Conservation (phyloP, 495 filamentous ascomycete genomes). For the Aspergillus sclerotiicarbonarius region DNA sequence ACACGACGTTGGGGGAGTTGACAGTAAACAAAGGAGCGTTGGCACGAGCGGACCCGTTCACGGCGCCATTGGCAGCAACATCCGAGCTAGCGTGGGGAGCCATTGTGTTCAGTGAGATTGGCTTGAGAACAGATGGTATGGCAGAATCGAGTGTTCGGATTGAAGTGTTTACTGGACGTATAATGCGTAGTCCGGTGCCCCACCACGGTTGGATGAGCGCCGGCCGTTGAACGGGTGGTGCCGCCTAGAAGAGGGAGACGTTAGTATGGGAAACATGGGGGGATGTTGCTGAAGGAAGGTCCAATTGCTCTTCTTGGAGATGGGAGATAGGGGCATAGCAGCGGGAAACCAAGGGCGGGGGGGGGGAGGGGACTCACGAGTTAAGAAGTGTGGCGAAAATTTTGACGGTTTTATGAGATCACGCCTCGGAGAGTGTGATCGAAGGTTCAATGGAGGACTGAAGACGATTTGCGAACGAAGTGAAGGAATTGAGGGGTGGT, state of each 20-base stretch:
- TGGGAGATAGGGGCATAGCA: background rate
- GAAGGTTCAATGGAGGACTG: conserved; percentile 15
- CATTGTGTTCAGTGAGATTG: conserved; percentile 55
- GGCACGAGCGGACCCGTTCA: conserved; percentile 65
- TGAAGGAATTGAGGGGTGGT: conserved; percentile 11
- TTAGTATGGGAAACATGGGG: conserved; percentile 14
- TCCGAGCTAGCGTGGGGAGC: conserved; percentile 85
- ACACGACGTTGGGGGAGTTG: conserved; percentile 86
- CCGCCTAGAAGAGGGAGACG: conserved; percentile 52
- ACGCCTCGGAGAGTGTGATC: conserved; percentile 45
- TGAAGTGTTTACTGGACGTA: conserved; percentile 53
- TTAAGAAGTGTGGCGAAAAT: conserved; percentile 53
- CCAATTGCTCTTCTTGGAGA: conserved; percentile 7
- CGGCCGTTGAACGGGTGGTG: conserved; percentile 98
- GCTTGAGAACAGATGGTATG: conserved; percentile 20
- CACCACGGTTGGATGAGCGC: conserved; percentile 85
- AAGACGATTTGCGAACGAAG: background rate
- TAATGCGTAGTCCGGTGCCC: conserved; percentile 76
- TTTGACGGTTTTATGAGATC: conserved; percentile 47
- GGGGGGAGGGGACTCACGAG: conserved; percentile 36
- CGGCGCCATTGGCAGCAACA: conserved; percentile 58
- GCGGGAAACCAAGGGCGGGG: background rate
- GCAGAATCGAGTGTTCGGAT: conserved; percentile 14
- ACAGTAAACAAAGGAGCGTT: conserved; percentile 73
- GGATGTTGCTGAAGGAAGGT: background rate